Base-by-base conservation (phyloP, 768 basidiomycete genomes). In the Panus rudis region DNA sequence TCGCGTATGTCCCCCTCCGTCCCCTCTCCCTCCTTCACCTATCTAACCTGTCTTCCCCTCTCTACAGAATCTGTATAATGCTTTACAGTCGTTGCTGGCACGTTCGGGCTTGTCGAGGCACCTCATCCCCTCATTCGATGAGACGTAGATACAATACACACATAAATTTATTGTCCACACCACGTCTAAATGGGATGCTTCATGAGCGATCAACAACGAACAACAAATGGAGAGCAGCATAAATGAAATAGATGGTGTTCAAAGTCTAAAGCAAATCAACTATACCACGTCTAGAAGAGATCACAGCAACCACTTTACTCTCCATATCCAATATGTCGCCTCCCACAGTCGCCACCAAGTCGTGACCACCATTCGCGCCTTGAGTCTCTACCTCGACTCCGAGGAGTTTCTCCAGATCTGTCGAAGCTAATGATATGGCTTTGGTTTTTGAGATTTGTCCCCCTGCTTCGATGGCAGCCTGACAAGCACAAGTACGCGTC, bases 371-470 rank as follows among this genome's bases (percentile, higher is more conserved):
- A 7, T 53, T 41, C 33, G 21, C n/a, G 6, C n/a, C 33, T 14
- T 35, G 21, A 4, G 47, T 14, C 14, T 45, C 45, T 16, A 39
- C 44, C 19, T 60, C 46, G 4, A 60, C 47, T 6, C 71, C 74
- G 50, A 79, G 62, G 20, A 83, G 57, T 28, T 68, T 66, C 48
- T 78, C 78, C 8, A 83, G 52, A 53, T 79, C 80, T 22, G 66
- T 63, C 27, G 75, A 73, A 7, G 67, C 77, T 3, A 81, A 62
- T 4, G 70, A 72, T 28, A 81, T 56, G 0, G 81, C 79, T 21
- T 71, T 58, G 3, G 57, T 47, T 53, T 71, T 71, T 31, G 52
- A 54, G 17, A 59, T 49, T 16, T 40, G 48, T 4, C 59, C 59
- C 22, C 53, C 56, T 19, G 52, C 47, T 27, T 54, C 52, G 17